phyloP scores from a whole-genome alignment of 176 grass and related monocot species.

The Bonia amplexicaulis region DNA sequence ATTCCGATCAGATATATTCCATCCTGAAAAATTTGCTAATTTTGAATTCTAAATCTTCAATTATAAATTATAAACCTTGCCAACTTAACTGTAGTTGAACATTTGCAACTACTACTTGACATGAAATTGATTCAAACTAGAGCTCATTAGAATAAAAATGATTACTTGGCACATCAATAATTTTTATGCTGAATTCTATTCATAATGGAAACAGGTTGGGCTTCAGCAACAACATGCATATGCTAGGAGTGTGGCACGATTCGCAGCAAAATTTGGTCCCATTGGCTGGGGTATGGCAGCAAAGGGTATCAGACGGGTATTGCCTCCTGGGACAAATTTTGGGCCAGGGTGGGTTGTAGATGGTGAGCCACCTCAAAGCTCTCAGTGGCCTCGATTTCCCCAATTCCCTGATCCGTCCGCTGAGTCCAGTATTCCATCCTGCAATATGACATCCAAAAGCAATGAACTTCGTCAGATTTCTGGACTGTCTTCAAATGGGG shows the following conservation, averaged over 20 bases:
- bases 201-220: conserved; percentile 48
- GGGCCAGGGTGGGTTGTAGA: conserved; percentile 67
- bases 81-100: conserved; percentile 4
- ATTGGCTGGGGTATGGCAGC: conserved; percentile 60
- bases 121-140: neutral
- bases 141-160: neutral
- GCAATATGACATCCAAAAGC: conserved; percentile 13
- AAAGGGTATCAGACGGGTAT: conserved; percentile 38
- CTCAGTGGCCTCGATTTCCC: conserved; percentile 5
- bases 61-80: neutral
- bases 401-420: neutral
- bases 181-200: neutral
- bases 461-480: conserved; percentile 15
- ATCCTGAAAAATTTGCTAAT: neutral
- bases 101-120: neutral
- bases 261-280: conserved; percentile 48
- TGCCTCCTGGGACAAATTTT: conserved; percentile 58
- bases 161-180: neutral
- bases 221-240: conserved; percentile 52
- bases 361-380: conserved; percentile 51
- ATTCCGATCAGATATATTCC: neutral
- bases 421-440: conserved; percentile 26
- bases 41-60: conserved; percentile 2
- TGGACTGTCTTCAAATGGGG: conserved; percentile 15
- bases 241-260: conserved; percentile 61